Evolutionary conservation across 345 rosid species (phyloP).

Genomic region (Syzygium aromaticum): DNA sequence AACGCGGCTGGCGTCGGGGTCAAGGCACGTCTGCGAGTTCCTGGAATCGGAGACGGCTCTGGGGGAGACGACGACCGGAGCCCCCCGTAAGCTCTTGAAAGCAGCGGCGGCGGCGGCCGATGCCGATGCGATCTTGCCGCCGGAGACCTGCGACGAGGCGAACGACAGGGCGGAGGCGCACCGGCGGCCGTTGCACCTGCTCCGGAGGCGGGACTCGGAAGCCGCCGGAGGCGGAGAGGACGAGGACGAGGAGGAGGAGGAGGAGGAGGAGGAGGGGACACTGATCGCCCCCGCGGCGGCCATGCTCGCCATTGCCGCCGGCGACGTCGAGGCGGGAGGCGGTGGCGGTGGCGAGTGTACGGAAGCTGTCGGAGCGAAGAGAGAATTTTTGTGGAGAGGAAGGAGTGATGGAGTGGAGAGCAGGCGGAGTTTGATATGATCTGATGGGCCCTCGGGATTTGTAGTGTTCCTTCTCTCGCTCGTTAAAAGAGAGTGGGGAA

Average conservation of each 20-base stretch:
- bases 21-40: slow-evolving; percentile 91
- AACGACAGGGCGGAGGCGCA: slow-evolving; percentile 26
- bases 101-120: neutral
- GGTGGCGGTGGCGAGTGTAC: neutral
- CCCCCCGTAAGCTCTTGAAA: slow-evolving; percentile 8
- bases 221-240: slow-evolving; percentile 2
- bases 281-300: slow-evolving; percentile 30
- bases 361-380: neutral
- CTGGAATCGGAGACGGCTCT: slow-evolving; percentile 85
- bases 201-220: neutral
- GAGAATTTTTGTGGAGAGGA: neutral
- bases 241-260: neutral
- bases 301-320: slow-evolving; percentile 36
- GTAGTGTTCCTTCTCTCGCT: neutral
- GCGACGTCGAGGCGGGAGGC: neutral
- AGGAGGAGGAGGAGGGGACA: slow-evolving; percentile 4
- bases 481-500: neutral
- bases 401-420: neutral
- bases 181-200: neutral
- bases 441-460: neutral
- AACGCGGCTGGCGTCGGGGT: slow-evolving; percentile 95
- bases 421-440: neutral
- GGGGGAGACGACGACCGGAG: slow-evolving; percentile 52
- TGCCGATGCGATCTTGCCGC: slow-evolving; percentile 22
- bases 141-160: slow-evolving; percentile 42